Percentiles rank a stretch among this genome's conserved stretches.
Evolutionary conservation across 2,329 filamentous ascomycete species (phyloP).

Genomic region (Colletotrichum lupini): DNA sequence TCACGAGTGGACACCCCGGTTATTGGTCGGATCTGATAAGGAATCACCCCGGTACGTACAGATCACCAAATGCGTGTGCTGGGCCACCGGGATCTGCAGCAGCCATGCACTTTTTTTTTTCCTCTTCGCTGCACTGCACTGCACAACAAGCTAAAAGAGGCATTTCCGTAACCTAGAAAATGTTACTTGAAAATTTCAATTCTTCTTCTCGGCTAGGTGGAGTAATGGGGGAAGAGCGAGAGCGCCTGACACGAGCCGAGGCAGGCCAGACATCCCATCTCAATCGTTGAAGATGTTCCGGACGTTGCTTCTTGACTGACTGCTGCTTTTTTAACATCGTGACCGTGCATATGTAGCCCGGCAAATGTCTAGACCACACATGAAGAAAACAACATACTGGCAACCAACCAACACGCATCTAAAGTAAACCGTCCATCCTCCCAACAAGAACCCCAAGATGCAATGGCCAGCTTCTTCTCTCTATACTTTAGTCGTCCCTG

Average conservation of each 20-base stretch:
- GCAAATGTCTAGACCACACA: background rate
- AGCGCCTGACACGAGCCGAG: slow-evolving; percentile 13
- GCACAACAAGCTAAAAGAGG: slow-evolving; percentile 19
- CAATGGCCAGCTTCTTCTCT: too few relatives aligned
- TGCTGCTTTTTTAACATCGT: background rate
- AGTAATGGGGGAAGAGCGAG: background rate
- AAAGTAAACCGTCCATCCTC: background rate
- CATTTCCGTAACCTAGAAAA: slow-evolving; percentile 22
- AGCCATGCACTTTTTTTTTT: background rate
- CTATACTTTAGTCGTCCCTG: background rate
- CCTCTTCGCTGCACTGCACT: slow-evolving; percentile 10
- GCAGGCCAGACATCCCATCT: background rate
- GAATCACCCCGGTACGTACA: slow-evolving; percentile 14
- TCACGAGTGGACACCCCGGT: slow-evolving; percentile 16
- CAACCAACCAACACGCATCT: background rate
- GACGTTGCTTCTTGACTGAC: background rate
- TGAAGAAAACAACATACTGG: background rate
- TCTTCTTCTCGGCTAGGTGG: slow-evolving; percentile 3
- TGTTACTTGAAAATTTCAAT: slow-evolving; percentile 8
- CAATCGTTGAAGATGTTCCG: background rate
- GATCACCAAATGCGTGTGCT: slow-evolving; percentile 19
- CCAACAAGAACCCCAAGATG: too few relatives aligned
- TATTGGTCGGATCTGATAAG: slow-evolving; percentile 36
- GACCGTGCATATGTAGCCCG: background rate
- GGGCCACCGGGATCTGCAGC: background rate